Conservation (phyloP, 495 filamentous ascomycete genomes). For the Aspergillus kassunensis region DNA sequence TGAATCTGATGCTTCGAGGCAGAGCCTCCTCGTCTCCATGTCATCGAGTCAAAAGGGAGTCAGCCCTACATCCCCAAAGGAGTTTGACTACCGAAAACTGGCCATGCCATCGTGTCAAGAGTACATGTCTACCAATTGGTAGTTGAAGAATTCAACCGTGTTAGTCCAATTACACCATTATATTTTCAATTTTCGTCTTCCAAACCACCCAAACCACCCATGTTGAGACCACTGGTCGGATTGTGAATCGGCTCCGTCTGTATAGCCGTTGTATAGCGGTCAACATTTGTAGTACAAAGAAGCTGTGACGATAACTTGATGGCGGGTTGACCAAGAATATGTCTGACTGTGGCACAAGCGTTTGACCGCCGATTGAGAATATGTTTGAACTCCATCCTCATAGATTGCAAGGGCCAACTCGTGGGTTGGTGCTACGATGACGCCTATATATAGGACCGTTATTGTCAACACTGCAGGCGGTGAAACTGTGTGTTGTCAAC, state of each 20-base stretch:
- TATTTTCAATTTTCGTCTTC: no score
- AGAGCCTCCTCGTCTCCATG: background rate
- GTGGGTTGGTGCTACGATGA: background rate
- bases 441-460: background rate
- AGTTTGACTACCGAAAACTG: no score
- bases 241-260: background rate
- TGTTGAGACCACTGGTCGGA: no score
- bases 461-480: background rate
- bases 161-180: no score
- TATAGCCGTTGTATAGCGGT: background rate
- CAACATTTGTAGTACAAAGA: background rate
- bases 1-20: background rate
- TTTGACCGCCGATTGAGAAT: background rate
- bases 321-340: background rate
- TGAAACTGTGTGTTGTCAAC: background rate
- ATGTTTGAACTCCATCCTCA: no score
- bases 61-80: no score
- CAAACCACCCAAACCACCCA: no score
- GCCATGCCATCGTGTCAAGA: no score
- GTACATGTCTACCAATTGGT: no score
- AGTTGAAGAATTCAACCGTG: no score
- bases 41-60: no score
- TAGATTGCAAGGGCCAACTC: background rate
- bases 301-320: background rate
- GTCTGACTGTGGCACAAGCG: background rate